Conservation (phyloP, 768 basidiomycete genomes). For the Polyporus arcularius region DNA sequence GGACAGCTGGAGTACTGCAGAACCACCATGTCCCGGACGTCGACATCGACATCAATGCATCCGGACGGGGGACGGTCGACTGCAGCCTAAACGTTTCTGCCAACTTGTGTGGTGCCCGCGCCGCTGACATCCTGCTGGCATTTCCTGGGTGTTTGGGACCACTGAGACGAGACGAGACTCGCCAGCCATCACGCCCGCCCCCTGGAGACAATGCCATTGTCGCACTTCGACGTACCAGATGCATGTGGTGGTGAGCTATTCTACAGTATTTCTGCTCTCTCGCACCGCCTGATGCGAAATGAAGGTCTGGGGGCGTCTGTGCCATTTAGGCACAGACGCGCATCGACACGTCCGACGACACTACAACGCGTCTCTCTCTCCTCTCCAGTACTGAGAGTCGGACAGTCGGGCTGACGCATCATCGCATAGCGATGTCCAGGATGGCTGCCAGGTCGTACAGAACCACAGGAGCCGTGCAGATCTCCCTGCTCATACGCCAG, state of each 20-base stretch:
- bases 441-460: neutral
- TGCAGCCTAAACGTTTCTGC: conserved; percentile 16
- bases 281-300: no score
- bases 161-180: neutral
- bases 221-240: no score
- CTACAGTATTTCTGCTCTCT: no score
- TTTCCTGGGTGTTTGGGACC: neutral
- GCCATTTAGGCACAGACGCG: no score
- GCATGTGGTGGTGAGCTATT: no score
- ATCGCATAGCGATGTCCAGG: neutral
- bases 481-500: conserved; percentile 6
- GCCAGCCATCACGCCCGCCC: neutral
- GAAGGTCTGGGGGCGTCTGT: no score
- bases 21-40: no score
- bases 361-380: no score
- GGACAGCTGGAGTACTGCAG: no score
- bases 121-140: neutral
- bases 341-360: no score
- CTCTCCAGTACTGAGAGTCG: no score
- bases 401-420: neutral
- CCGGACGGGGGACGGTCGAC: neutral
- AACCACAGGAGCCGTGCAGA: neutral
- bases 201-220: no score
- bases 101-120: conserved; percentile 17
- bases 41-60: neutral